Evolutionary conservation across 2,329 filamentous ascomycete genomes (phyloP).

Genomic region (Ceratocystiopsis sp.): DNA sequence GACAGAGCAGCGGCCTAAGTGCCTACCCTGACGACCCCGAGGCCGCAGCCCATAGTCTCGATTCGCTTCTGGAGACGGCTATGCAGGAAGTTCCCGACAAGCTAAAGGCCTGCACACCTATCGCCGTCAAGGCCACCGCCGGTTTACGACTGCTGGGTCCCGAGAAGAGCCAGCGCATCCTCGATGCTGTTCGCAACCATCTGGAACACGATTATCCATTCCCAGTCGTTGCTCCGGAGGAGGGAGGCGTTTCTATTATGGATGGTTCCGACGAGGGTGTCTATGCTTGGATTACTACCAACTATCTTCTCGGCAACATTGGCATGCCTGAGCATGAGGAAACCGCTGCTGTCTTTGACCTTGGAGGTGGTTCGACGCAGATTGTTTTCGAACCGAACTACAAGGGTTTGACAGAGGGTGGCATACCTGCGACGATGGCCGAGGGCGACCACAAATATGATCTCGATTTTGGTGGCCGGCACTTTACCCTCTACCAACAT

Average conservation of each 20-base stretch:
- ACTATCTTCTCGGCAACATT: conserved; percentile 96
- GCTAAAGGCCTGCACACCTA: conserved; percentile 77
- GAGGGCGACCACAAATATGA: conserved; percentile 94
- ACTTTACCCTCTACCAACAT: conserved; percentile 93
- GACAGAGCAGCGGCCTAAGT: conserved; percentile 50
- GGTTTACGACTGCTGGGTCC: conserved; percentile 74
- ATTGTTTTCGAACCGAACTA: conserved; percentile 98
- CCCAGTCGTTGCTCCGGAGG: conserved; percentile 72
- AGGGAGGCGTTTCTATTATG: conserved; percentile 90
- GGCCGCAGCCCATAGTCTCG: conserved; percentile 76
- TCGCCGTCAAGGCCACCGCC: conserved; percentile 96
- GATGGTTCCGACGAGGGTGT: conserved; percentile 94
- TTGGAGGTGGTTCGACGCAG: conserved; percentile 92
- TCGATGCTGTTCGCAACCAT: conserved; percentile 66
- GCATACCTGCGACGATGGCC: conserved; percentile 69
- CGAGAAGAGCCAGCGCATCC: conserved; percentile 66
- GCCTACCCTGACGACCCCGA: conserved; percentile 75
- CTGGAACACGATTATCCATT: conserved; percentile 87
- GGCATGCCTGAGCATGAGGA: conserved; percentile 77
- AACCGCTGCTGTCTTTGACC: conserved; percentile 88
- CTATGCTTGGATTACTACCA: conserved; percentile 97
- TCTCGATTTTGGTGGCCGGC: conserved; percentile 67
- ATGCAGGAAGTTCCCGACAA: conserved; percentile 71
- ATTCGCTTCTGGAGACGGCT: conserved; percentile 73
- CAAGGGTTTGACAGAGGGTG: conserved; percentile 51